phyloP scores from a whole-genome alignment of 768 basidiomycete genomes.

The Cyclocybe aegerita region DNA sequence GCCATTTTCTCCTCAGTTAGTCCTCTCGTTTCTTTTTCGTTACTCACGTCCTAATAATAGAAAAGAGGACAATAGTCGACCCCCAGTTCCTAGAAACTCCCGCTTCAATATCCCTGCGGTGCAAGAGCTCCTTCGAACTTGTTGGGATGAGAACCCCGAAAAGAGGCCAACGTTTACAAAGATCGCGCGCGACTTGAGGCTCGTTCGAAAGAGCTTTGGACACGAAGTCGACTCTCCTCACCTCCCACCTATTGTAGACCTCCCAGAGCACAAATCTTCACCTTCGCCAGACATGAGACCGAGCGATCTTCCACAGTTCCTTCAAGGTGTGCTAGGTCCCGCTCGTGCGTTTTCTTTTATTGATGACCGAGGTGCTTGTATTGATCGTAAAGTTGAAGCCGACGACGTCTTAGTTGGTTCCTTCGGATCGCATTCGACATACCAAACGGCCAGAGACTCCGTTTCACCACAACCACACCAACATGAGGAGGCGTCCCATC shows the following conservation, averaged over 20 bases:
- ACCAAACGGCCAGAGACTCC: neutral
- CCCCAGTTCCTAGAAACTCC: slow-evolving; percentile 45
- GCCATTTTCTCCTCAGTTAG: slow-evolving; percentile 50
- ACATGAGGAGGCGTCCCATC: slow-evolving; percentile 13
- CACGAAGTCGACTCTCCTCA: slow-evolving; percentile 25
- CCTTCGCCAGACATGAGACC: slow-evolving; percentile 36
- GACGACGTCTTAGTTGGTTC: slow-evolving; percentile 10
- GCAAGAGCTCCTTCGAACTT: slow-evolving; percentile 46
- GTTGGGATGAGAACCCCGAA: slow-evolving; percentile 58
- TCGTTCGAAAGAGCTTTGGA: slow-evolving; percentile 40
- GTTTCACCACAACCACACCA: neutral
- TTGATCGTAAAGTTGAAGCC: slow-evolving; percentile 2
- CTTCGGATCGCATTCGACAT: slow-evolving; percentile 6
- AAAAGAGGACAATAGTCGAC: slow-evolving; percentile 51
- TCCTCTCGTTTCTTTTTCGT: slow-evolving; percentile 21
- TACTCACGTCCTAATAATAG: slow-evolving; percentile 5
- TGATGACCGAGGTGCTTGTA: neutral
- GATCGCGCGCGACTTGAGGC: slow-evolving; percentile 48
- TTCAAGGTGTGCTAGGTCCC: slow-evolving; percentile 14
- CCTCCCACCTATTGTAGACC: slow-evolving; percentile 14
- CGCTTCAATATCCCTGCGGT: slow-evolving; percentile 34
- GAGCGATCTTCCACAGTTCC: slow-evolving; percentile 14
- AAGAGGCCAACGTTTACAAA: slow-evolving; percentile 52
- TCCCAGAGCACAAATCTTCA: slow-evolving; percentile 14
- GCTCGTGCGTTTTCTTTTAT: slow-evolving; percentile 14